Evolutionary conservation across 495 filamentous ascomycete genomes (phyloP).

Genomic region (Pyronema omphalodes): DNA sequence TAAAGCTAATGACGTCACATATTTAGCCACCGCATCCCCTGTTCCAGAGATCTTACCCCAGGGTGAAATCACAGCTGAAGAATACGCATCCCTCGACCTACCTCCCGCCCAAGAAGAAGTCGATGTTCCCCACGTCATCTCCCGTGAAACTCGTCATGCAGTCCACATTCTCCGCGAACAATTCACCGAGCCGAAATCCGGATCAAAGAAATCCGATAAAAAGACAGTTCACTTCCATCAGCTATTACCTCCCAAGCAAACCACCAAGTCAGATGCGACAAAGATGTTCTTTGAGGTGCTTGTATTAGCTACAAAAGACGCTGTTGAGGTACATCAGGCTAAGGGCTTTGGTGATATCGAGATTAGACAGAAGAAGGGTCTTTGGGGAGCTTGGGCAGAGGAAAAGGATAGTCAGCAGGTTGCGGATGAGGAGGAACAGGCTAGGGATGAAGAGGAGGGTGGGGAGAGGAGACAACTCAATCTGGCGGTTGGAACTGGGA

Average conservation of each 20-base stretch:
- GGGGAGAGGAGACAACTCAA: neutral
- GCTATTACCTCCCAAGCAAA: conserved; percentile 59
- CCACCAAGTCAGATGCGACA: conserved; percentile 72
- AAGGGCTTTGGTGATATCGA: conserved; percentile 41
- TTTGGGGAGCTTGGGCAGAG: conserved; percentile 95
- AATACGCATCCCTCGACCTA: neutral
- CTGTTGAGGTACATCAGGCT: conserved; percentile 90
- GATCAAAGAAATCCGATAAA: conserved; percentile 21
- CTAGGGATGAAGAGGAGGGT: conserved; percentile 15
- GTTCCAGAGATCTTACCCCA: conserved; percentile 1
- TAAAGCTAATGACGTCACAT: neutral
- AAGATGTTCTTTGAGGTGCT: conserved; percentile 99
- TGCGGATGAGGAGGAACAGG: conserved; percentile 27
- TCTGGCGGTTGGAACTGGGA: neutral
- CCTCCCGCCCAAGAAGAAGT: conserved; percentile 14
- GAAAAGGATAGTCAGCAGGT: conserved; percentile 47
- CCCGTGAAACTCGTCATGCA: conserved; percentile 78
- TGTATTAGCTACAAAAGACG: conserved; percentile 92
- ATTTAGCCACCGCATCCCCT: neutral
- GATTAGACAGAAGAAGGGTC: conserved; percentile 68
- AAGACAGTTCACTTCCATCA: conserved; percentile 74
- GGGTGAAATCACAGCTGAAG: neutral
- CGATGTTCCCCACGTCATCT: conserved; percentile 24
- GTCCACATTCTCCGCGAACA: conserved; percentile 84
- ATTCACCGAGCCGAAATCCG: conserved; percentile 31